Base-by-base conservation (phyloP, 2,329 filamentous ascomycete species). In the Xylaria sp. region DNA sequence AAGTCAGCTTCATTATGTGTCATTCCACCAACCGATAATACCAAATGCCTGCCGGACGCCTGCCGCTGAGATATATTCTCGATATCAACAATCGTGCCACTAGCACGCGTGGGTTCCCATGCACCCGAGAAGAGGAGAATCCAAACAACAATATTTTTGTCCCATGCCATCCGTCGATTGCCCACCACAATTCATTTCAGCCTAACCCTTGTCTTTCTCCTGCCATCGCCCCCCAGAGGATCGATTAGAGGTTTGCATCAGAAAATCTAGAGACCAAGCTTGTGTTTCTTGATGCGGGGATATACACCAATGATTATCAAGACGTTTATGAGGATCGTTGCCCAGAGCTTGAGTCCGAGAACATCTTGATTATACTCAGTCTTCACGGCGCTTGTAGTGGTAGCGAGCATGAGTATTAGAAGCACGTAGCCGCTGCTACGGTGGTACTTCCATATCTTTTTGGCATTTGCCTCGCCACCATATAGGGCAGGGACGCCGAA, bases 381-480 rank as follows among this genome's bases (percentile, higher is more conserved):
- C 77, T 88, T 83, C 3, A 88, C 92, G 1, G 93, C 91, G 23
- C 89, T 88, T 49, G 84, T 80, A 38, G 96, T 84, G 0, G 93
- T 95, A 9, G 85, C 87, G 64, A 96, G 77, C 64, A 94, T 82
- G 69, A 96, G 71, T 52, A 89, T 72, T 55, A 94, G 78, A 60
- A 93, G 79, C 7, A 87, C 67, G 73, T 99, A 98, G 2, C 94
- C 95, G 21, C 82, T 84, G 55, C 85, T 78, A 29, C 94, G 87
- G 75, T 98, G 95, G 71, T 93, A 97, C 78, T 96, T 97, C 83
- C 94, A 98, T 41, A 97, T 75, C 23, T 82, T 82, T 83, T 93
- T 96, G 19, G 93, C 94, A 3, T 87, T 87, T 25, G 91, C 88
- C 65, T 89, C 87, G 58, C 91, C 87, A 4, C 93, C 93, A 70